phyloP scores from a whole-genome alignment of 345 rosid species.

The Eucalyptus cloeziana region DNA sequence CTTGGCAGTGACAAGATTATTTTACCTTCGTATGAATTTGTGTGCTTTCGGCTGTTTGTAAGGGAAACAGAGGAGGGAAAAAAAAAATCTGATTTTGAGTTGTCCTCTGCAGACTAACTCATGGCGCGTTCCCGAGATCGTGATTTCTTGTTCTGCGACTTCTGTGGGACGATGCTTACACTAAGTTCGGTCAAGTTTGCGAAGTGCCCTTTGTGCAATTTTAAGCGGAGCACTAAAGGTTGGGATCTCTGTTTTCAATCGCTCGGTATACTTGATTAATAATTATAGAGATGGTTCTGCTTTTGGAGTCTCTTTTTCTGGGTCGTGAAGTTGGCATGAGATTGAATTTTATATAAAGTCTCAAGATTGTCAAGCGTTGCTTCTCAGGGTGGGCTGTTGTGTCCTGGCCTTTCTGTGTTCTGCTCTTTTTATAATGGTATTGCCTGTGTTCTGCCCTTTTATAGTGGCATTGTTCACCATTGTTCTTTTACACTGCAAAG shows the following conservation, averaged over 20 bases:
- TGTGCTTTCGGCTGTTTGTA: not conserved
- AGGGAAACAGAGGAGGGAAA: not conserved
- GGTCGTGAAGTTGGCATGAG: not conserved
- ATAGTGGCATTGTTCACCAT: not conserved
- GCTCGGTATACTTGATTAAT: not conserved
- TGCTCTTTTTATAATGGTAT: not conserved
- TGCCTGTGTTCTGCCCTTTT: not conserved
- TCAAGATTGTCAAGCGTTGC: not conserved
- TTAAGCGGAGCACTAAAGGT: constrained; percentile 22
- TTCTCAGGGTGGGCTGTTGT: not conserved
- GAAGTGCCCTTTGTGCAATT: constrained; percentile 28
- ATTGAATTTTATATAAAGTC: not conserved
- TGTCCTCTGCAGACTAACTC: not conserved
- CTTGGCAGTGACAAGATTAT: no score
- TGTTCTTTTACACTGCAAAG: not conserved
- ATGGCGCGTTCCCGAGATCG: constrained; percentile 20
- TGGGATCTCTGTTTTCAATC: not conserved
- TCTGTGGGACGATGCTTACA: constrained; percentile 39
- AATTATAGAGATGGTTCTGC: not conserved
- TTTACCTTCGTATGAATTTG: not conserved
- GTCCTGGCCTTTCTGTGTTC: not conserved
- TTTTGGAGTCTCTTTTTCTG: not conserved
- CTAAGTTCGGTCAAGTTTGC: constrained; percentile 2
- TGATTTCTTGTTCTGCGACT: constrained; percentile 38
- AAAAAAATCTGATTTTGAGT: not conserved